Base-by-base conservation (phyloP, 768 basidiomycete genomes). In the Pleurotus citrinopileatus region DNA sequence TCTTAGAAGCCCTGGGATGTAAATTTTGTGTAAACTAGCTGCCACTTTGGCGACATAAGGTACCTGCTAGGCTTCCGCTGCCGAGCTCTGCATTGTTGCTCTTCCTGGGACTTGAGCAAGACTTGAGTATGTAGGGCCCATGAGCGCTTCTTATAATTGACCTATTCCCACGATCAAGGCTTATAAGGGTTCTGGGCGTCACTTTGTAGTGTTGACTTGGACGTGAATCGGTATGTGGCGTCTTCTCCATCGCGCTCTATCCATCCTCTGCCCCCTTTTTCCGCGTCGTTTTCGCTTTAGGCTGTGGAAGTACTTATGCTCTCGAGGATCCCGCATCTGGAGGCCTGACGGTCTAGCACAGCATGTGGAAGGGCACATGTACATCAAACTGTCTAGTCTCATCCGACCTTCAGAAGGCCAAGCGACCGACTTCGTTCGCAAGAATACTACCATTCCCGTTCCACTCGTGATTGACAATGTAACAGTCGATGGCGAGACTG, bases 401-500 rank as follows among this genome's bases (percentile, higher is more conserved):
- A 37, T 57, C 2, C 59, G 54, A 4, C 56, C 43, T 17, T 51
- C 47, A 2, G 60, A 60, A 40, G 58, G 55, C 22, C 20, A 45
- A 13, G 46, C 55, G 4, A 42, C 47, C 23, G 52, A 45, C 20
- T 59, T 45, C 42, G 34, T 61, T 22, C 42, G 43, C 13, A 36
- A 26, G 12, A 55, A 43, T 42, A 59, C 56, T 10, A 7, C 45
- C 10, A 23, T 56, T 2, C 59, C 59, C 1, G 53, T 61, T 44
- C 60, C 60, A 7, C 12, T 56, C 28, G 56, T 60, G 38, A 28
- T 61, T 34, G 60, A 61, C 44, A 54, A 52, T 43, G 42, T 60
- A 40, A 36, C 32, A 13, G 17, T 57, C 22, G 56, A 43, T 20
- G 54, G 38, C 15, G 9, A 7, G 2, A 53, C 53, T 10, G 59